Evolutionary conservation across 257 asterid species (phyloP), one percentile per base, ranked within the genome.

Genomic region (Solanum ossicruentum): DNA sequence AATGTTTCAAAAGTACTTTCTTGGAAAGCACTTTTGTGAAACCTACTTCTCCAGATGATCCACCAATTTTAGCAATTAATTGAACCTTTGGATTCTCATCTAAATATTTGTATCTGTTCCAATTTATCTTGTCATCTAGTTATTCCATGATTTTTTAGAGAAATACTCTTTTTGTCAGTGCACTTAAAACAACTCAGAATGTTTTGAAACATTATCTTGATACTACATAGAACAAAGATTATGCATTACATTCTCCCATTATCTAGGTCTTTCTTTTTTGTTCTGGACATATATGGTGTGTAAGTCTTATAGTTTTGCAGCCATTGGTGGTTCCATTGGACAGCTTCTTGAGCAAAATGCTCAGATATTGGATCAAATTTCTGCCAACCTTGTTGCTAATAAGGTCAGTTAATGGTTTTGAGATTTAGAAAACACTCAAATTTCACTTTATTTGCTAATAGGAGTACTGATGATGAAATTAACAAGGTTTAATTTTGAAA

Each of bases 311-410:
- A 70, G 26, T 43, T 86, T 91, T 89, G 88, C 95, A 96, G 99
- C 84, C 78, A 94, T 96, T 88, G 98, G 96, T 86, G 98, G 97
- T 82, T 82, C 88, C 73, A 80, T 93, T 84, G 97, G 96, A 57
- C 97, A 92, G 86, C 94, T 94, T 80, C 97, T 92, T 86, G 94
- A 94, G 92, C 95, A 93, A 91, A 92, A 58, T 87, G 94, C 98
- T 81, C 93, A 90, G 45, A 92, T 92, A 78, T 88, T 96, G 91
- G 98, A 92, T 86, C 94, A 93, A 88, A 93, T 96, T 85, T 93
- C 97, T 85, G 90, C 94, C 67, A 96, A 96, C 82, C 92, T 94
- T 87, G 81, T 89, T 81, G 57, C 92, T 88, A 89, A 84, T 85
- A 91, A 94, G 98, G 98, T 96, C 88, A 84, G 72, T 58, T 39